Evolutionary conservation across 306 rosid species (phyloP).

Genomic region (Elaeagnus macrophylla): DNA sequence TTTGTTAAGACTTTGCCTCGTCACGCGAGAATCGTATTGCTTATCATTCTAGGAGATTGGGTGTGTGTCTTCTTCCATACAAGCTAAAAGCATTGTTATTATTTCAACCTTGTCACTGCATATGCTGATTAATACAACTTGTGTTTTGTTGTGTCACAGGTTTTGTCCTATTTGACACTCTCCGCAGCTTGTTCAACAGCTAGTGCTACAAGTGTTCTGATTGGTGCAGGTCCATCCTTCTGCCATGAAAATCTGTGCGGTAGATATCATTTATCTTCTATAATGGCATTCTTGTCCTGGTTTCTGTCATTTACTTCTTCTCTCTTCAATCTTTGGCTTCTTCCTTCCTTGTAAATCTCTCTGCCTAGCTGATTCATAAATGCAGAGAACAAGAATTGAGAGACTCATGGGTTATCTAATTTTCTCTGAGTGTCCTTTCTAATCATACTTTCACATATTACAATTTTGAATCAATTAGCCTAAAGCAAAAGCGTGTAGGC

Average conservation of each 20-base stretch:
- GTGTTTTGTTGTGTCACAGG: constrained; percentile 31
- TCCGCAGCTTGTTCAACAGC: constrained; percentile 82
- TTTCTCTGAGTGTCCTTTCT: background rate
- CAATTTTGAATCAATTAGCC: constrained; percentile 1
- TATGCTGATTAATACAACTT: background rate
- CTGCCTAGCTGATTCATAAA: constrained; percentile 16
- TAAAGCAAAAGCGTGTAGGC: constrained; percentile 5
- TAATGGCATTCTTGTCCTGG: constrained; percentile 92
- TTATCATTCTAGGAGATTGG: constrained; percentile 62
- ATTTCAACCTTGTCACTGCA: constrained; percentile 1
- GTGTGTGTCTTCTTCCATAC: constrained; percentile 25
- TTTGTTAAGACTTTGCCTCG: constrained; percentile 44
- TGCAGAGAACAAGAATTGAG: constrained; percentile 24
- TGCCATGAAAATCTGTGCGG: constrained; percentile 51
- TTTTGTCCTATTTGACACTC: constrained; percentile 55
- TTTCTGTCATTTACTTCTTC: constrained; percentile 56
- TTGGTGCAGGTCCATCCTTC: constrained; percentile 24
- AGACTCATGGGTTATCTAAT: constrained; percentile 8
- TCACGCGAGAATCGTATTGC: constrained; percentile 45
- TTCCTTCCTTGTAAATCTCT: constrained; percentile 40
- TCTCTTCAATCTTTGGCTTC: constrained; percentile 80
- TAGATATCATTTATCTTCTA: constrained; percentile 71
- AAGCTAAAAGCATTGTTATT: background rate
- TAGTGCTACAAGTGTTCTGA: constrained; percentile 49
- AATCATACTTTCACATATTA: background rate